Conservation (phyloP, 768 basidiomycete species). For the Calocera cornea region DNA sequence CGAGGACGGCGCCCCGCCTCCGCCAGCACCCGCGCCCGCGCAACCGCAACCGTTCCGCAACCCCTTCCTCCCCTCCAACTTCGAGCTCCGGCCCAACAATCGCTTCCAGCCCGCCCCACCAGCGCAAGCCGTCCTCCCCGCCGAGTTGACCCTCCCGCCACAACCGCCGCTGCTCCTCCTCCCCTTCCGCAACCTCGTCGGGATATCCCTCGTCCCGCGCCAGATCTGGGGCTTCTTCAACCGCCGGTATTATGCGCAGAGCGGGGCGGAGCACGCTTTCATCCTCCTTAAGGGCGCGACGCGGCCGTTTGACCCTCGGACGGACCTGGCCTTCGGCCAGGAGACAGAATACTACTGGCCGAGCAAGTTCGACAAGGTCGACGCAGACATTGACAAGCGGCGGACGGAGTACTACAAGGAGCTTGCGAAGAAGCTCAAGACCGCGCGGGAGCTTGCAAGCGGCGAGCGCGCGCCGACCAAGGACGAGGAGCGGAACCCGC, state of each 20-base stretch:
- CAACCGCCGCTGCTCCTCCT: conserved; percentile 72
- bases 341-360: conserved; percentile 56
- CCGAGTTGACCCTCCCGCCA: conserved; percentile 47
- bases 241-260: conserved; percentile 61
- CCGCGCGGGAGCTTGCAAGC: conserved; percentile 60
- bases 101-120: conserved; percentile 17
- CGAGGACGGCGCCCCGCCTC: background rate
- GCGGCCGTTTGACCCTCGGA: conserved; percentile 42
- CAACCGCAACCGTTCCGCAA: conserved; percentile 20
- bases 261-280: conserved; percentile 73
- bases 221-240: conserved; percentile 94
- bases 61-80: conserved; percentile 21
- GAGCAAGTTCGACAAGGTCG: conserved; percentile 38
- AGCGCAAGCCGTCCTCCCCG: conserved; percentile 29
- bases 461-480: conserved; percentile 74
- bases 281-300: conserved; percentile 48
- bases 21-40: conserved; percentile 9
- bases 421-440: conserved; percentile 50
- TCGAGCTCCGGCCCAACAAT: conserved; percentile 23
- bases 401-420: conserved; percentile 64
- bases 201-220: conserved; percentile 67
- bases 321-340: conserved; percentile 67
- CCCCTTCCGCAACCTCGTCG: conserved; percentile 60
- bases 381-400: conserved; percentile 48
- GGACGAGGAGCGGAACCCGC: conserved; percentile 63